Conservation (phyloP, 2,329 filamentous ascomycete species). For the Cladosporium colombiae region DNA sequence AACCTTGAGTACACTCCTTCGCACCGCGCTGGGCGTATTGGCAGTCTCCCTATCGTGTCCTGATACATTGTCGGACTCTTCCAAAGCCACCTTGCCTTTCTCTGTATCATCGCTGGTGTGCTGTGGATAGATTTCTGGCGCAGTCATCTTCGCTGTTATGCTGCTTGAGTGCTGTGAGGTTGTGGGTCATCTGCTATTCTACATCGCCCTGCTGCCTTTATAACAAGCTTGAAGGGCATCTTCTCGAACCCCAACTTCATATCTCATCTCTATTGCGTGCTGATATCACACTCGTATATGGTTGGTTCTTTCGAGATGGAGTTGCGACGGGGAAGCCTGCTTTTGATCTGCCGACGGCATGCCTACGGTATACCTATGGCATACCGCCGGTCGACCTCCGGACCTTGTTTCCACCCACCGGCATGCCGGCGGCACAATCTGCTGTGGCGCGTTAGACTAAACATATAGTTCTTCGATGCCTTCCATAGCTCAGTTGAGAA, state of each 20-base stretch:
- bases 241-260: neutral
- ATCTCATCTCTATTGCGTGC: neutral
- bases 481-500: neutral
- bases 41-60: neutral
- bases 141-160: neutral
- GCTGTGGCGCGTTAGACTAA: neutral
- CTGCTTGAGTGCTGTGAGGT: neutral
- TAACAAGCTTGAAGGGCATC: neutral
- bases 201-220: neutral
- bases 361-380: neutral
- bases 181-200: neutral
- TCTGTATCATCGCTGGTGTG: neutral
- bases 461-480: neutral
- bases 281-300: neutral
- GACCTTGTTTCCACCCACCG: neutral
- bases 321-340: neutral
- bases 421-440: neutral
- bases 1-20: neutral
- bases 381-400: neutral
- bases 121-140: neutral
- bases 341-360: neutral
- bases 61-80: neutral
- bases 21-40: neutral
- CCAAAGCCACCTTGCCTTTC: neutral
- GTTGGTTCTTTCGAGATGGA: constrained; percentile 1